These are phyloP conservation scores for Pyrenopolyporus hunteri DNA, from an alignment of 495 filamentous ascomycete species.

Conservation along the genomic window DNA sequence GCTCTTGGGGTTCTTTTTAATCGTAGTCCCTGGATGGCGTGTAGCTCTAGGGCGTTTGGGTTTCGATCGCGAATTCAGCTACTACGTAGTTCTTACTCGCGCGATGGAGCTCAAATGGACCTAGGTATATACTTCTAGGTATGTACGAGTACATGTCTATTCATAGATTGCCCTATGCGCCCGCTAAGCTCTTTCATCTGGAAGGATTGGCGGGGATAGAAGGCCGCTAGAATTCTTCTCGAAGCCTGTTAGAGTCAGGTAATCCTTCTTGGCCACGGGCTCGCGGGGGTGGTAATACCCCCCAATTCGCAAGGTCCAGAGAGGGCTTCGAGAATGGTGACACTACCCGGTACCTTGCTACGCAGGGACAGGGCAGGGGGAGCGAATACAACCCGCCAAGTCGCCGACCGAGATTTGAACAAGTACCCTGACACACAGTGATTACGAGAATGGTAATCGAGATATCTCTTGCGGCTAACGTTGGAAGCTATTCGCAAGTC, in stretches of 20 bases:
- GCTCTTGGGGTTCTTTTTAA: too few relatives aligned
- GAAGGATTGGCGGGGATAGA: slow-evolving; percentile 15
- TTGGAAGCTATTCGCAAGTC: background rate
- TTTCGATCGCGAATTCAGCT: too few relatives aligned
- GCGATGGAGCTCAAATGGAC: too few relatives aligned
- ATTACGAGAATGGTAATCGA: too few relatives aligned
- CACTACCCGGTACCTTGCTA: slow-evolving; percentile 5
- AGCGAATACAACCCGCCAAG: slow-evolving; percentile 9
- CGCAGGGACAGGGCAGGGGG: slow-evolving; percentile 1
- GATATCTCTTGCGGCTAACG: background rate
- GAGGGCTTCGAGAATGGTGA: slow-evolving; percentile 27
- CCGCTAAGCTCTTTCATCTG: slow-evolving; percentile 22
- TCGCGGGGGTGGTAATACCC: background rate
- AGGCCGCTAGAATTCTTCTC: slow-evolving; percentile 35
- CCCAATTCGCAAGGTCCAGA: slow-evolving; percentile 6
- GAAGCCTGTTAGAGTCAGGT: slow-evolving; percentile 15
- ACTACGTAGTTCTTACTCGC: background rate
- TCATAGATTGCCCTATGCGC: slow-evolving; percentile 8
- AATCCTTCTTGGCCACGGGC: slow-evolving; percentile 22
- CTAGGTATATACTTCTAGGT: background rate
- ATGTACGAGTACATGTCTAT: too few relatives aligned
- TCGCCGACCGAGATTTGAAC: slow-evolving; percentile 20
- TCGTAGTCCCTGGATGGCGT: background rate
- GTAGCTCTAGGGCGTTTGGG: background rate
- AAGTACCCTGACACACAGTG: background rate